phyloP scores from a whole-genome alignment of 208 protist species.

The Trypanosoma congolense region DNA sequence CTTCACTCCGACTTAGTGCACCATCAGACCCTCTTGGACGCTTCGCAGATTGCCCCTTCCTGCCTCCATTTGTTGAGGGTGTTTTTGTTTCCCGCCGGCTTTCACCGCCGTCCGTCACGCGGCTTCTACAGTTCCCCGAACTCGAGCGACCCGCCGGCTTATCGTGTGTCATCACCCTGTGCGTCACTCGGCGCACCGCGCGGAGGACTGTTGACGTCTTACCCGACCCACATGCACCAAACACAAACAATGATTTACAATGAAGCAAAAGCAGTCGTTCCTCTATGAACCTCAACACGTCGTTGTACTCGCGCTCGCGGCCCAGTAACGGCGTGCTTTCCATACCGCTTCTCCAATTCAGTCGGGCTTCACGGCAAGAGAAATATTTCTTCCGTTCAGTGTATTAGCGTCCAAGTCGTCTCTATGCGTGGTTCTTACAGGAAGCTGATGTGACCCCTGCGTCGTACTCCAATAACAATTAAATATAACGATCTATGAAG shows the following conservation, averaged over 20 bases:
- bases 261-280: constrained; percentile 28
- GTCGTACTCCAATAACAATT: too few relatives aligned
- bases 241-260: constrained; percentile 65
- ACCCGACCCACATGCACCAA: constrained; percentile 78
- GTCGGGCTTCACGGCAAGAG: neutral
- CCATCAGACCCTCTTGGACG: neutral
- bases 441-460: too few relatives aligned
- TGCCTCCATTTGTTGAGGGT: neutral
- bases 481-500: too few relatives aligned
- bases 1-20: too few relatives aligned
- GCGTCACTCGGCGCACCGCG: constrained; percentile 50
- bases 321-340: constrained; percentile 27
- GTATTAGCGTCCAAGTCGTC: neutral
- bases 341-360: constrained; percentile 2
- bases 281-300: constrained; percentile 46
- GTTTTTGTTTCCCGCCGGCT: neutral
- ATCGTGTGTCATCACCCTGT: constrained; percentile 52
- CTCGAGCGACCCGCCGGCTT: constrained; percentile 9
- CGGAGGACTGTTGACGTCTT: constrained; percentile 80
- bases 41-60: neutral
- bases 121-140: constrained; percentile 20
- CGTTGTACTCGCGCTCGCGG: constrained; percentile 54
- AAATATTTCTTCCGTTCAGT: neutral
- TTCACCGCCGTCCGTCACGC: neutral
- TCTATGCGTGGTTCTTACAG: neutral